Base-by-base conservation (phyloP, 2,329 filamentous ascomycete genomes). In the Ceratocystis eucalypticola region DNA sequence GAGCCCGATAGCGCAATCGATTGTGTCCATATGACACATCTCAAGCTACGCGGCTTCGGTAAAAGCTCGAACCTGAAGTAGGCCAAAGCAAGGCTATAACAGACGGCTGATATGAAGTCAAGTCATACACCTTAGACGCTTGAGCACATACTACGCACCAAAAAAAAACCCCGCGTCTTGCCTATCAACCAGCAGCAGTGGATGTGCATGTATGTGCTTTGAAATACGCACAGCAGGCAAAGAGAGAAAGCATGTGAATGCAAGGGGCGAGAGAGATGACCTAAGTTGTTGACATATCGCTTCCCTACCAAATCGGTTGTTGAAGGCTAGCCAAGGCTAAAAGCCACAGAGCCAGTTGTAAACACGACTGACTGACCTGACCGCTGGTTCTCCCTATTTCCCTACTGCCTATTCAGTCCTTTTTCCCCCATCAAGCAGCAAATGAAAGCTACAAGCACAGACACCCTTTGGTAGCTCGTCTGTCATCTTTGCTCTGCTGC, bases 41-140 rank as follows among this genome's bases (percentile, higher is more conserved):
- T 57, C 53, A 28, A 57, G 53, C 53, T 57, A 28, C 30, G 53
- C 53, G 53, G 53, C 53, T 57, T 28, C 53, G 25, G 53, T 28
- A 57, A 17, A 28, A n/a, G 53, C 53, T 57, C 8, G 25, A 30
- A 22, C 22, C 53, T 30, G 25, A 12, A 57, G 12, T 15, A 22
- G 53, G 53, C 22, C 53, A 30, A 57, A 12, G 22, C 22, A 17
- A 33, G 8, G 25, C 0, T 30, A 57, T 57, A 57, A 28, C 10
- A 7, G 5, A 57, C 10, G 53, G 3, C 12, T 33, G 20, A n/a
- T 57, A 57, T 57, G 25, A n/a, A 28, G 22, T 57, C 22, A 28
- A n/a, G 53, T 57, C 53, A 28, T 57, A 57, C 15, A 2, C 22
- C 53, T 28, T 17, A 30, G 53, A 12, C 53, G 10, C 53, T 57